Base-by-base conservation (phyloP, 768 basidiomycete species). In the Tylopilus rubrobrunneus region DNA sequence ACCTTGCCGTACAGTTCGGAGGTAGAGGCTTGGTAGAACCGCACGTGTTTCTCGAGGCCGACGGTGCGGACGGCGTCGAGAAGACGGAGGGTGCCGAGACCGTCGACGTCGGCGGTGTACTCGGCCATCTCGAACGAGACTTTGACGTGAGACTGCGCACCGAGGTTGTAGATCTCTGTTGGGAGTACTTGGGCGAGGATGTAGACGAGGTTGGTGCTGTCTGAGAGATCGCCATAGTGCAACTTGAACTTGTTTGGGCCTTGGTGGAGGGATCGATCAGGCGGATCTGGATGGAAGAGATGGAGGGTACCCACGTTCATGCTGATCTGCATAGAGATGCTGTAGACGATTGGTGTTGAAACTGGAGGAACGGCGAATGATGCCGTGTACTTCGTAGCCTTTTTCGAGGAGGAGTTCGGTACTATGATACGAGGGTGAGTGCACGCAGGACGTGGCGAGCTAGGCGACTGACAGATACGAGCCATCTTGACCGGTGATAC, bases 61-160 rank as follows among this genome's bases (percentile, higher is more conserved):
- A 92, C 94, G 8, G 96, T 98, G 40, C 95, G 85, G 71, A 98
- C 86, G 51, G 95, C 95, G 64, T 98, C 96, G 53, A 98, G 87
- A 54, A 98, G 82, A 62, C 95, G 91, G 45, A 98, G 83, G 7
- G 95, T 98, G 50, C 95, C 95, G 39, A 98, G 79, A 8, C 87
- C 95, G 63, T 98, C 95, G 46, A 98, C 95, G 66, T 98, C 96
- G 48, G 91, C 94, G 0, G 96, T 98, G 76, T 98, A 98, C 73
- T 98, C 95, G 25, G 95, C 92, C 92, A 98, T 96, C 73, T 98
- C 96, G 71, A 98, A 98, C 27, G 94, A 97, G 60, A 98, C 95
- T 73, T 98, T 98, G 77, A 98, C 95, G 75, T 98, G 95, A 41
- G 91, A 93, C 71, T 98, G 95, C 15, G 95, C 95, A 43, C 93